These are phyloP conservation scores for Vitis rotundifolia DNA, from an alignment of 164 flowering plant genomes.

Conservation along the genomic window DNA sequence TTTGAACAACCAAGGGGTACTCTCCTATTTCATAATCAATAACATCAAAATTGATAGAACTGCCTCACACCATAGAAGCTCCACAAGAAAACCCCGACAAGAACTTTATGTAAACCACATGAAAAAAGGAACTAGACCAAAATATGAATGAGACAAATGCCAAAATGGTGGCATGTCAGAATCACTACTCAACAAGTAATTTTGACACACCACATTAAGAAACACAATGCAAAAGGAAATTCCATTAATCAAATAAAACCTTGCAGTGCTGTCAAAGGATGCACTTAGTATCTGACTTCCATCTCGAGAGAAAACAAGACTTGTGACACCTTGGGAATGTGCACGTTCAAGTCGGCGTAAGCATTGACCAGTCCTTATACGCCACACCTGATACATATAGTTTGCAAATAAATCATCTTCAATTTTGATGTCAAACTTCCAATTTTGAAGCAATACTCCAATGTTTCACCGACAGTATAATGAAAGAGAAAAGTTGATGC, in stretches of 20 bases:
- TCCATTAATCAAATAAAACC: constrained; percentile 41
- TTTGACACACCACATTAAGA: neutral
- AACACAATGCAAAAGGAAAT: constrained; percentile 1
- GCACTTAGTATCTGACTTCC: constrained; percentile 94
- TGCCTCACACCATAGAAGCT: too few relatives aligned
- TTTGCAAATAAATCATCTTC: neutral
- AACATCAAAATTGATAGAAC: constrained; percentile 4
- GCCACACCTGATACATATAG: constrained; percentile 79
- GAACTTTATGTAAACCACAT: too few relatives aligned
- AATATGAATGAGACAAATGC: too few relatives aligned
- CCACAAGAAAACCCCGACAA: too few relatives aligned
- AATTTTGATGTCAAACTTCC: neutral
- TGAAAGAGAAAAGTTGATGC: too few relatives aligned
- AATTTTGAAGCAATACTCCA: neutral
- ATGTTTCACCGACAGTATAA: too few relatives aligned
- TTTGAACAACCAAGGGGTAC: neutral
- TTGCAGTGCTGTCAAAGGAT: constrained; percentile 97
- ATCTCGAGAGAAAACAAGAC: constrained; percentile 92
- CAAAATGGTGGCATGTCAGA: neutral
- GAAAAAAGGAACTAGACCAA: too few relatives aligned
- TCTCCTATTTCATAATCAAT: neutral
- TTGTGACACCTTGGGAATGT: constrained; percentile 92
- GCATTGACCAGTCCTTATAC: constrained; percentile 98
- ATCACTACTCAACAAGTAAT: neutral
- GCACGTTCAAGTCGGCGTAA: constrained; percentile 98